A percentile compares a stretch with the other conserved stretches of the same genome.
Evolutionary conservation across 192 early-diverging fungal species (phyloP).

Genomic region (Spizellomyces punctatus): DNA sequence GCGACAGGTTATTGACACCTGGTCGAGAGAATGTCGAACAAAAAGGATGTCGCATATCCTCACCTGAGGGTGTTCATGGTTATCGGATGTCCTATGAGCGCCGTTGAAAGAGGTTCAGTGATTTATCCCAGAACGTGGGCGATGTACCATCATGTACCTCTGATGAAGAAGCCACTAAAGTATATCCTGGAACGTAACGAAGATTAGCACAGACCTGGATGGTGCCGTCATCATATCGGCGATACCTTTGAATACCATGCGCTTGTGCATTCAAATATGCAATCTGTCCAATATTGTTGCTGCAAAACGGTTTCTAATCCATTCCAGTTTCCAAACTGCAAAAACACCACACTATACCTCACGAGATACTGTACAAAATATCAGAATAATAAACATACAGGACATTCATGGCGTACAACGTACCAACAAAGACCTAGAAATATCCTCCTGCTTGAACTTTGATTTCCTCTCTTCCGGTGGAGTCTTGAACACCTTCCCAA

Average conservation of each 20-base stretch:
- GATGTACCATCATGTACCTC: constrained; percentile 52
- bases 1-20: background rate
- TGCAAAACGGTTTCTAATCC: constrained; percentile 22
- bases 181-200: constrained; percentile 71
- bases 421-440: constrained; percentile 80
- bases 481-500: constrained; percentile 96
- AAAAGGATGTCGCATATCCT: background rate
- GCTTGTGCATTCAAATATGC: constrained; percentile 95
- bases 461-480: constrained; percentile 60
- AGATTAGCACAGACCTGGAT: background rate
- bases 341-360: constrained; percentile 43
- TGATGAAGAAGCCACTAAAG: constrained; percentile 97
- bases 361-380: constrained; percentile 74
- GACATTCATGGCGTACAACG: background rate
- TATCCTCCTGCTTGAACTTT: constrained; percentile 75
- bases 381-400: background rate
- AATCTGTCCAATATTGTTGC: constrained; percentile 99
- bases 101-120: too few species aligned
- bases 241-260: constrained; percentile 71
- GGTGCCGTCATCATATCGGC: background rate
- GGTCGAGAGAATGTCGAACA: background rate
- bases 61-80: constrained; percentile 95
- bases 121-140: too few species aligned
- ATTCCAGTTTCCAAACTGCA: too few species aligned
- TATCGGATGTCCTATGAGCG: constrained; percentile 74